Conservation (phyloP, 2,329 filamentous ascomycete species). For the Exutisphaerella laricina region DNA sequence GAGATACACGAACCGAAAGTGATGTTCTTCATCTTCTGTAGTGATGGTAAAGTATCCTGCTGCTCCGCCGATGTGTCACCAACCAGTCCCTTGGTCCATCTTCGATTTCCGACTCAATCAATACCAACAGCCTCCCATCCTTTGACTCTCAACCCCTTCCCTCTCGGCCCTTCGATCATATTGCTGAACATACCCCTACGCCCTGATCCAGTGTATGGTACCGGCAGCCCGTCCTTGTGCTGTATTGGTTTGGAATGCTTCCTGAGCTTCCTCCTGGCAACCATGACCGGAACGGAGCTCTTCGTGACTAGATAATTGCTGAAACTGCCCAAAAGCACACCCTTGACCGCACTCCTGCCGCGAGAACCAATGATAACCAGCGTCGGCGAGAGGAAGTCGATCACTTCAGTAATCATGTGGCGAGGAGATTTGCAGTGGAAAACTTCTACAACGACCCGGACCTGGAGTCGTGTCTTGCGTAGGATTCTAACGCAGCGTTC, state of each 20-base stretch:
- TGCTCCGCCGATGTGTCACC: no score
- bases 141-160: constrained; percentile 29
- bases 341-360: constrained; percentile 86
- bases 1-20: no score
- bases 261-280: constrained; percentile 80
- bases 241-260: constrained; percentile 61
- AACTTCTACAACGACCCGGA: constrained; percentile 89
- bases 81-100: no score
- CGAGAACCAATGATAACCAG: constrained; percentile 89
- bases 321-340: constrained; percentile 91
- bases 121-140: constrained; percentile 34
- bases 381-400: constrained; percentile 86
- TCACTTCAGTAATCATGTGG: constrained; percentile 93
- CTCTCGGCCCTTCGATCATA: constrained; percentile 31
- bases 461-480: constrained; percentile 85
- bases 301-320: constrained; percentile 97
- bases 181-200: constrained; percentile 29
- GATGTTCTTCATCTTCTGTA: no score
- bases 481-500: constrained; percentile 78
- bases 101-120: no score
- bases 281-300: constrained; percentile 96
- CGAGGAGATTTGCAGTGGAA: constrained; percentile 98
- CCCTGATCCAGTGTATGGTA: constrained; percentile 30
- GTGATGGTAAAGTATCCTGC: no score
- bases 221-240: constrained; percentile 30